Conservation (phyloP, 345 rosid genomes). For the Rhodomyrtus tomentosa region DNA sequence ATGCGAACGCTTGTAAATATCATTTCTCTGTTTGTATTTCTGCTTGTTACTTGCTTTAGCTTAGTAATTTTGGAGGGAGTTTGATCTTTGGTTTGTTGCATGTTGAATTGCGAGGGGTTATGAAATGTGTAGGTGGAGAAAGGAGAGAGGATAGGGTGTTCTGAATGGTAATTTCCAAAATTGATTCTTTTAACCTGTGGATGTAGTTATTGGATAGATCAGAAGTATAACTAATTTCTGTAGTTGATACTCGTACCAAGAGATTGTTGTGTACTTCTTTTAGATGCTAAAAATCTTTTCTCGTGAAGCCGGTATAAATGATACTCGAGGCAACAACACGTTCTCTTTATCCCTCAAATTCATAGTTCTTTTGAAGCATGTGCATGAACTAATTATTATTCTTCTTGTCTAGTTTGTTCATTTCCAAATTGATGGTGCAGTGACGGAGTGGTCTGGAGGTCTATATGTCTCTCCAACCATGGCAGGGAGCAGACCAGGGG, state of each 20-base stretch:
- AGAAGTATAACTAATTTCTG: neutral
- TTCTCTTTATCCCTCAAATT: neutral
- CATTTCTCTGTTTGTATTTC: neutral
- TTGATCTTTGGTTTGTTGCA: neutral
- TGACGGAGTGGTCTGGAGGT: slow-evolving; percentile 97
- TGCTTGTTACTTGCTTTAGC: neutral
- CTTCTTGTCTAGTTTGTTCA: neutral
- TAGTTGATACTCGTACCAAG: neutral
- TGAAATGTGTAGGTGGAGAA: neutral
- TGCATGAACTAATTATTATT: neutral
- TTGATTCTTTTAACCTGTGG: neutral
- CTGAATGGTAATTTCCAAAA: neutral
- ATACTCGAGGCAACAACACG: neutral
- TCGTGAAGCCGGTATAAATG: neutral
- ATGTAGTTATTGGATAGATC: neutral
- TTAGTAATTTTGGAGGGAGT: neutral
- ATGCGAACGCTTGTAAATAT: neutral
- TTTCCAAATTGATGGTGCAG: slow-evolving; percentile 15
- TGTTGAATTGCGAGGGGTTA: neutral
- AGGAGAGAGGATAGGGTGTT: neutral
- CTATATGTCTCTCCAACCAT: slow-evolving; percentile 81
- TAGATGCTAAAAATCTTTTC: too few relatives aligned
- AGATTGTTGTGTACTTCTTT: neutral
- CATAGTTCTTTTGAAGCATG: neutral
- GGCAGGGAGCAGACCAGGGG: slow-evolving; percentile 95